Conservation (phyloP, 805 yeast genomes). For the Clavispora phyllophila region DNA sequence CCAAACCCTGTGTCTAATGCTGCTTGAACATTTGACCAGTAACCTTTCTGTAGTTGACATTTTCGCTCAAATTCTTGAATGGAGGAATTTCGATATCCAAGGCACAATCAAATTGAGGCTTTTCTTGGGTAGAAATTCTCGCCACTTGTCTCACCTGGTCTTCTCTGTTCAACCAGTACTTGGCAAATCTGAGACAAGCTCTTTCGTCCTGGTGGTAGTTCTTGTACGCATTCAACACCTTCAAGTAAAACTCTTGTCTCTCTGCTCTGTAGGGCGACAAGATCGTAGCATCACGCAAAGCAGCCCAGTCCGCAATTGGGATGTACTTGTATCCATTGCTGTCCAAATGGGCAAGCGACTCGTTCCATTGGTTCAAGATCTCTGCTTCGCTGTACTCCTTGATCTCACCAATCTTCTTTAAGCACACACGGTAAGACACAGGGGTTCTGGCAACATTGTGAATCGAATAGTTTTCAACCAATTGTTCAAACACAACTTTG, state of each 20-base stretch:
- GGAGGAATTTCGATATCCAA: slow-evolving; percentile 19
- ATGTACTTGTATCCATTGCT: slow-evolving; percentile 55
- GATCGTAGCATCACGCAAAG: slow-evolving; percentile 72
- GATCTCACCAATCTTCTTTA: slow-evolving; percentile 69
- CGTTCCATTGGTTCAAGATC: slow-evolving; percentile 55
- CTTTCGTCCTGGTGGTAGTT: slow-evolving; percentile 36
- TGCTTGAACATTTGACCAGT: slow-evolving; percentile 14
- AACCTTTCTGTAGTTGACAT: slow-evolving; percentile 23
- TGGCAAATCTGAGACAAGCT: slow-evolving; percentile 25
- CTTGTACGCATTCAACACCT: slow-evolving; percentile 20
- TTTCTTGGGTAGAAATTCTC: slow-evolving; percentile 18
- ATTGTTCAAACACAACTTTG: slow-evolving; percentile 56
- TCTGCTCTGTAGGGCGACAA: slow-evolving; percentile 37
- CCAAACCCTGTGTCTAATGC: neutral
- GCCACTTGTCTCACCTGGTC: slow-evolving; percentile 19
- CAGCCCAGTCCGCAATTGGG: slow-evolving; percentile 83
- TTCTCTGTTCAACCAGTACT: slow-evolving; percentile 26
- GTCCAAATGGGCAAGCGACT: slow-evolving; percentile 42
- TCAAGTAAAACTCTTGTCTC: slow-evolving; percentile 26
- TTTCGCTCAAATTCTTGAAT: slow-evolving; percentile 22
- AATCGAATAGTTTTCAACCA: slow-evolving; percentile 53
- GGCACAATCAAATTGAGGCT: slow-evolving; percentile 12
- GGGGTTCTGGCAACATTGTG: slow-evolving; percentile 58
- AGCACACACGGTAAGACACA: slow-evolving; percentile 65
- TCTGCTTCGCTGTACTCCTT: slow-evolving; percentile 45